Base-by-base conservation (phyloP, 1,139 yeast genomes). In the Diutina catenulata region DNA sequence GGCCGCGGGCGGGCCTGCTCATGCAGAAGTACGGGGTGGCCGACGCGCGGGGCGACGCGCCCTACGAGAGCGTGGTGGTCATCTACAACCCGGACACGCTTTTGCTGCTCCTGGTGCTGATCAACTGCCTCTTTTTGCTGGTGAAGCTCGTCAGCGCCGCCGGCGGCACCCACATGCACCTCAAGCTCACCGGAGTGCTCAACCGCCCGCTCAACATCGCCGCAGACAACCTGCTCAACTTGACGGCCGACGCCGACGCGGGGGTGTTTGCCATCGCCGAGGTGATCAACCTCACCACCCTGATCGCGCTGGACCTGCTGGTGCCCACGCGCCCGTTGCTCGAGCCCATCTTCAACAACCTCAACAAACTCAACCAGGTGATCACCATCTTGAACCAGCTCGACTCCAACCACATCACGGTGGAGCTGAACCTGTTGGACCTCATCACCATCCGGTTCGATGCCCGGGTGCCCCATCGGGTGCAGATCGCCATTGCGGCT, bases 301-400 rank as follows among this genome's bases (percentile, higher is more conserved):
- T 24, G 4, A 31, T 31, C n/a, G 21, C 13, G 10, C 6, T 8
- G 10, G 35, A 31, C 14, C 18, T 13, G 4, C 24, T 21, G 25
- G 22, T 23, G 9, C 7, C 13, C 8, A 9, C n/a, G n/a, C 7
- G n/a, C 2, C 18, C 44, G 18, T 40, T 61, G 5, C 49, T 64
- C 16, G 53, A 51, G 23, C 47, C 47, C 11, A 43, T 62, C 3
- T 59, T 67, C 38, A 51, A 52, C 35, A 53, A 50, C 22, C 51
- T 67, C 39, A 53, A 55, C 39, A 58, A 56, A 41, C 52, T 67
- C 38, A 57, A 56, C 27, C 53, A 53, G 37, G 47, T 65, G 36
- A 57, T 65, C 25, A 56, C 52, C 36, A 48, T 64, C 15, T 47
- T 64, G 35, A 61, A 60, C 38, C 67, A 62, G 41, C 51, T 66